Conservation (phyloP, 169 alveolate genomes). For the Plasmodium blacklocki region DNA sequence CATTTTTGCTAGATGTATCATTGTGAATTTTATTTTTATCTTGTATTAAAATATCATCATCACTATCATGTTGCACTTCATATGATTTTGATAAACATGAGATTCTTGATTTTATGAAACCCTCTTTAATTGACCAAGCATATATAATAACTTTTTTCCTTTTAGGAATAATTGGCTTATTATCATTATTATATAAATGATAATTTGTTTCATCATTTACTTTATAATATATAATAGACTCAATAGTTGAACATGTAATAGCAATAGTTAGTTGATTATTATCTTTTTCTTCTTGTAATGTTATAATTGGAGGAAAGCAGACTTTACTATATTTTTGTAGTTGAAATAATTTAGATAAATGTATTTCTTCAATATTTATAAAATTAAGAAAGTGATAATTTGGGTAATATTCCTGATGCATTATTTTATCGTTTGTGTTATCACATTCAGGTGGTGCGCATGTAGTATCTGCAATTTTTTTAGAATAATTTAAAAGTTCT, state of each 20-base stretch:
- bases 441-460: slow-evolving; percentile 87
- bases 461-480: slow-evolving; percentile 81
- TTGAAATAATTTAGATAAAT: slow-evolving; percentile 81
- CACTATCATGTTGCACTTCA: slow-evolving; percentile 27
- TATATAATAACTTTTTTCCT: slow-evolving; percentile 49
- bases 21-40: not conserved
- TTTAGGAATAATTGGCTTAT: slow-evolving; percentile 51
- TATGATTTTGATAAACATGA: slow-evolving; percentile 68
- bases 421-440: slow-evolving; percentile 81
- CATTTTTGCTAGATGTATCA: not conserved
- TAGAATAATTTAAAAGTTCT: slow-evolving; percentile 80
- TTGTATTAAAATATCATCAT: not conserved
- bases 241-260: slow-evolving; percentile 58
- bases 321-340: slow-evolving; percentile 77
- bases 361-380: slow-evolving; percentile 82
- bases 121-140: slow-evolving; percentile 57
- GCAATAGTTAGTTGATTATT: slow-evolving; percentile 25
- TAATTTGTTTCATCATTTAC: slow-evolving; percentile 31
- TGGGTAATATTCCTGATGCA: slow-evolving; percentile 84
- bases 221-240: slow-evolving; percentile 38
- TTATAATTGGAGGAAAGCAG: slow-evolving; percentile 82
- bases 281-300: slow-evolving; percentile 69
- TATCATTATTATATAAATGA: slow-evolving; percentile 30
- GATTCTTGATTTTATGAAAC: slow-evolving; percentile 56
- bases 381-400: slow-evolving; percentile 85